Conservation (phyloP, 805 yeast genomes). For the Candida dendrica region DNA sequence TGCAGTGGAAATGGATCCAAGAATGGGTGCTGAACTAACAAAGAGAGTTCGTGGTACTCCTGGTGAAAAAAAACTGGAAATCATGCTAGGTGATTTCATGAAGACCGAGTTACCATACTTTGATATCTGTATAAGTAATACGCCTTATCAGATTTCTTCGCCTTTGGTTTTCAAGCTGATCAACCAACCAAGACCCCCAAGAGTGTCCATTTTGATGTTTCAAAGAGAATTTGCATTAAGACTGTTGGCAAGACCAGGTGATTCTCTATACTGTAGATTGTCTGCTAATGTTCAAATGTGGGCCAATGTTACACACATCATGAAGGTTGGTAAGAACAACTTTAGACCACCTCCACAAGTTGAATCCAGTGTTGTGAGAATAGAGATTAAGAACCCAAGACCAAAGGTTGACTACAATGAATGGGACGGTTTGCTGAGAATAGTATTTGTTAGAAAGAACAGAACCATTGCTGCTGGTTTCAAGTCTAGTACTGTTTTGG, state of each 20-base stretch:
- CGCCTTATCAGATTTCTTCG: conserved; percentile 96
- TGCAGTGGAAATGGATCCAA: conserved; percentile 98
- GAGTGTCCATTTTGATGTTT: conserved; percentile 93
- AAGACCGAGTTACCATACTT: conserved; percentile 91
- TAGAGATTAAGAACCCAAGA: conserved; percentile 86
- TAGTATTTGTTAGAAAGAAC: conserved; percentile 88
- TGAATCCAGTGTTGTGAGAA: conserved; percentile 90
- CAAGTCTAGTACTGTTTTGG: conserved; percentile 71
- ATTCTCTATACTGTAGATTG: conserved; percentile 80
- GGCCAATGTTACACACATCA: conserved; percentile 97
- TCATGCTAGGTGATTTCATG: conserved; percentile 91
- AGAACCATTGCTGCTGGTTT: conserved; percentile 91
- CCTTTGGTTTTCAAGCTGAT: conserved; percentile 90
- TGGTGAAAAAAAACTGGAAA: conserved; percentile 82
- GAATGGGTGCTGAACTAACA: conserved; percentile 98
- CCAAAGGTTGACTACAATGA: conserved; percentile 92
- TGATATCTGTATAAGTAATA: conserved; percentile 93
- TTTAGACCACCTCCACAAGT: conserved; percentile 98
- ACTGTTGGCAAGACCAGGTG: conserved; percentile 94
- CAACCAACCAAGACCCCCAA: conserved; percentile 88
- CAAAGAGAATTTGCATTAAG: conserved; percentile 96
- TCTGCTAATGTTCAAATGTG: conserved; percentile 99
- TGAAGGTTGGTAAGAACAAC: conserved; percentile 96
- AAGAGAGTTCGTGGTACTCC: conserved; percentile 98
- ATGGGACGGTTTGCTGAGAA: conserved; percentile 94